Conservation (phyloP, 2,329 filamentous ascomycete species). For the Acarospora socialis region DNA sequence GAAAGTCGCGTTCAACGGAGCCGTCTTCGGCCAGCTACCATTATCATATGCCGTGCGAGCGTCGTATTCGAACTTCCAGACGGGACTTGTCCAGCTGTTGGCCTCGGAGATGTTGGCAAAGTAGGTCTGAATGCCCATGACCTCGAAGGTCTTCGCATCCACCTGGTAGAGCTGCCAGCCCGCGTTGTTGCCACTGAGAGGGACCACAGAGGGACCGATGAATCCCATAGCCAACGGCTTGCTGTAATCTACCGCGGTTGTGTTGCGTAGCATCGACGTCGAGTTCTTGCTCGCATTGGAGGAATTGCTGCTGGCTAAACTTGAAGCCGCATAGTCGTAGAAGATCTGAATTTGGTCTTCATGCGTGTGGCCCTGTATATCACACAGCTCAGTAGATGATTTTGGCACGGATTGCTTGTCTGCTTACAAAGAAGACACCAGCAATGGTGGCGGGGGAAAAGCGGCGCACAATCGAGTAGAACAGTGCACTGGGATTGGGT, state of each 20-base stretch:
- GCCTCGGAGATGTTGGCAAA: constrained; percentile 20
- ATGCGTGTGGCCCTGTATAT: constrained; percentile 16
- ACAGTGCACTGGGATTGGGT: constrained; percentile 17
- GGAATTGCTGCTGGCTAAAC: constrained; percentile 4
- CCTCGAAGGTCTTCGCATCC: constrained; percentile 17
- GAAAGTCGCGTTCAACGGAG: constrained; percentile 18
- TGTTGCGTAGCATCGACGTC: constrained; percentile 13
- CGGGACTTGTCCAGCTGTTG: constrained; percentile 16
- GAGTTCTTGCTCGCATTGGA: constrained; percentile 3
- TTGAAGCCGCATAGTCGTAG: constrained; percentile 17
- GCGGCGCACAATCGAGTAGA: constrained; percentile 17
- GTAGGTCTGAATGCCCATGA: constrained; percentile 19
- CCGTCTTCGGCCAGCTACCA: constrained; percentile 13
- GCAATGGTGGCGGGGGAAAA: constrained; percentile 16
- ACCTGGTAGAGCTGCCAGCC: constrained; percentile 18
- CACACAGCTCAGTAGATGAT: too few relatives aligned
- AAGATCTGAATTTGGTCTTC: constrained; percentile 19
- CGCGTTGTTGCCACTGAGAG: constrained; percentile 18
- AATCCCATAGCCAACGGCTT: constrained; percentile 16
- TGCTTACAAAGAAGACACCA: constrained; percentile 12
- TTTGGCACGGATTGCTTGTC: not conserved
- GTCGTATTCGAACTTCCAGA: constrained; percentile 20
- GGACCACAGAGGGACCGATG: constrained; percentile 18
- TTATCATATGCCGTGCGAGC: constrained; percentile 15
- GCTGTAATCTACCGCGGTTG: constrained; percentile 15